Percentiles rank a stretch among this genome's conserved stretches.
phyloP scores from a whole-genome alignment of 805 yeast species.

The Metschnikowia proteae region DNA sequence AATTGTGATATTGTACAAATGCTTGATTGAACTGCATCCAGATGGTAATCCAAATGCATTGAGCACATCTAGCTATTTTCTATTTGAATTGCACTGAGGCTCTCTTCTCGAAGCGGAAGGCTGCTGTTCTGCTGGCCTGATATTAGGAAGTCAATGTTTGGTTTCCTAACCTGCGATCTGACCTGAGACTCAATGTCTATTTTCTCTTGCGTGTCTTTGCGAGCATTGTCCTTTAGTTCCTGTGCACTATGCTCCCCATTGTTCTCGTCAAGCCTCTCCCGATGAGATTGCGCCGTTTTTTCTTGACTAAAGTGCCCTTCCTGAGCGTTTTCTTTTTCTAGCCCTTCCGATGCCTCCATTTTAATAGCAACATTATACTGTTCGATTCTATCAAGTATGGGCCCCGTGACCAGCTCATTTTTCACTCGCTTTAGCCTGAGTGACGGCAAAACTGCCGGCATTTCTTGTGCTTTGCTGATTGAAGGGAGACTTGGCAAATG shows the following conservation, averaged over 20 bases:
- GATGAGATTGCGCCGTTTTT: neutral
- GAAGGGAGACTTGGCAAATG: neutral
- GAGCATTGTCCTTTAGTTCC: slow-evolving; percentile 1
- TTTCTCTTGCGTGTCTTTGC: neutral
- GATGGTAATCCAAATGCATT: neutral
- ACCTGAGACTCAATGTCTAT: neutral
- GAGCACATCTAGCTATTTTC: neutral
- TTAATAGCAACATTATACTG: neutral
- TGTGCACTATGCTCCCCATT: neutral
- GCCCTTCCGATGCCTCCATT: no score
- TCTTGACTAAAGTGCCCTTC: neutral
- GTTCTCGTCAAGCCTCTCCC: neutral
- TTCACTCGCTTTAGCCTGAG: neutral
- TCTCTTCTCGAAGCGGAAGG: neutral
- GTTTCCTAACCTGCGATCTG: neutral
- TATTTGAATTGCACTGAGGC: neutral
- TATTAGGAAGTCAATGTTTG: slow-evolving; percentile 4
- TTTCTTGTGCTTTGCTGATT: neutral
- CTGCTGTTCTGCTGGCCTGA: neutral
- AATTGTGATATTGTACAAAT: neutral
- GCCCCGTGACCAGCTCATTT: neutral
- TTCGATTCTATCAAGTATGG: neutral
- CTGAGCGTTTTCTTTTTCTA: neutral
- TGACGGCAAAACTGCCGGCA: neutral
- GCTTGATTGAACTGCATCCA: neutral